Evolutionary conservation across 2,329 filamentous ascomycete genomes (phyloP), one percentile per base, ranked within the genome.

Genomic region (Acrocalymma vagum): DNA sequence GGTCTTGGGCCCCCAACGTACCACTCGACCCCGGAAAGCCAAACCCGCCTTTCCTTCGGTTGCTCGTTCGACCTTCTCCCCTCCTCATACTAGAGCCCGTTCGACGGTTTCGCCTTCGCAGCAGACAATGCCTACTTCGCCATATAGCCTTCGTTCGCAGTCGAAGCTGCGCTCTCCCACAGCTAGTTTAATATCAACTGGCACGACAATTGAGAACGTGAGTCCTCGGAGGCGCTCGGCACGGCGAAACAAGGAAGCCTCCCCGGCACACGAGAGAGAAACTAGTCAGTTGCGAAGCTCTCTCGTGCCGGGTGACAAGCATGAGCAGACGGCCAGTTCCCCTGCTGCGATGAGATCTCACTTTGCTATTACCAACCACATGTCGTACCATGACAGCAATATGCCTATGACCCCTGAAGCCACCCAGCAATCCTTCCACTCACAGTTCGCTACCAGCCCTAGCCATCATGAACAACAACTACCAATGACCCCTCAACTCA

Each of bases 401-500:
- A 53, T 49, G 20, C 51, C 38, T 2, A 45, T 63, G 6, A 67
- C 64, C 5, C 62, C 62, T 10, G 55, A 60, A 2, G 50, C 49
- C 3, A 65, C 57, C 4, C 66, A 71, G 26, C 48, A 55, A 21
- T 49, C 51, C 5, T 48, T 49, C n/a, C 50, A 51, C 2, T 60
- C 60, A 9, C 63, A 69, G 29, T 21, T 47, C 11, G 46, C 46
- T 8, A 31, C 41, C 3, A 20, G 7, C 5, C 3, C 26, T 7
- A 27, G 4, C 3, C 50, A 60, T 20, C 35, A 52, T 9, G 53
- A 56, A 18, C 55, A 62, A 13, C 55, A 21, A 18, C 29, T 70
- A 6, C 67, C 65, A 7, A 53, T 65, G 15, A 72, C 67, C 6
- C 70, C 72, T 5, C 61, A 69, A 32, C 59, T 67, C 17, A 73